Evolutionary conservation across 352 stramenopile genomes (phyloP).

Genomic region (Phytophthora agathidicida): DNA sequence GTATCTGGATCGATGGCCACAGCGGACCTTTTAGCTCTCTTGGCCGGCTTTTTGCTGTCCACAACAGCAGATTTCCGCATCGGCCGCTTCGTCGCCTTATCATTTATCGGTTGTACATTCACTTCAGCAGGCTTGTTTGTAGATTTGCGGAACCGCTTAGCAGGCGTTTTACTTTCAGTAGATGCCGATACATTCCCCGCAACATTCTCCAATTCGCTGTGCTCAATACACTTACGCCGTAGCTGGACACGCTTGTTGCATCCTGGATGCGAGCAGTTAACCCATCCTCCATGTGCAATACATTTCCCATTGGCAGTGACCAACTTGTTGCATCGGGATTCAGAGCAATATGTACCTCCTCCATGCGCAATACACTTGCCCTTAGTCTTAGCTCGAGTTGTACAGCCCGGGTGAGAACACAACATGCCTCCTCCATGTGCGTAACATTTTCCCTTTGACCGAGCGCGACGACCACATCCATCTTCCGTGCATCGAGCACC

Average conservation of each 20-base stretch:
- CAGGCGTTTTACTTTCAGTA: neutral
- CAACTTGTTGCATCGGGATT: conserved; percentile 6
- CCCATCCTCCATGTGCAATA: conserved; percentile 8
- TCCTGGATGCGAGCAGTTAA: conserved; percentile 6
- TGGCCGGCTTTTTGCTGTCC: neutral
- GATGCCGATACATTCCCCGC: too few species aligned
- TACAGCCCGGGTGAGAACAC: conserved; percentile 12
- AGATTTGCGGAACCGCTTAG: neutral
- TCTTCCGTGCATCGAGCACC: conserved; percentile 10
- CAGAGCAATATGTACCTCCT: conserved; percentile 12
- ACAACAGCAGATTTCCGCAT: neutral
- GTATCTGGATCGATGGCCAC: neutral
- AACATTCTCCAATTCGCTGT: neutral
- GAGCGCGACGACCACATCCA: neutral
- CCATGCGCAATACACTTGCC: conserved; percentile 18
- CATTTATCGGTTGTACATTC: neutral
- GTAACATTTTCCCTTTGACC: conserved; percentile 14
- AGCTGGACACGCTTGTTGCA: conserved; percentile 11
- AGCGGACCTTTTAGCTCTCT: neutral
- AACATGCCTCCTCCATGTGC: conserved; percentile 5
- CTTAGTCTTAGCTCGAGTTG: conserved; percentile 7
- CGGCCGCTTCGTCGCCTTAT: neutral
- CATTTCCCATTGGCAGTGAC: conserved; percentile 11
- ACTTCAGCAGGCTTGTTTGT: neutral
- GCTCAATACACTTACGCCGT: conserved; percentile 5